These are phyloP conservation scores for Cladosporium sp. DNA, from an alignment of 2,329 filamentous ascomycete genomes.

Conservation along the genomic window DNA sequence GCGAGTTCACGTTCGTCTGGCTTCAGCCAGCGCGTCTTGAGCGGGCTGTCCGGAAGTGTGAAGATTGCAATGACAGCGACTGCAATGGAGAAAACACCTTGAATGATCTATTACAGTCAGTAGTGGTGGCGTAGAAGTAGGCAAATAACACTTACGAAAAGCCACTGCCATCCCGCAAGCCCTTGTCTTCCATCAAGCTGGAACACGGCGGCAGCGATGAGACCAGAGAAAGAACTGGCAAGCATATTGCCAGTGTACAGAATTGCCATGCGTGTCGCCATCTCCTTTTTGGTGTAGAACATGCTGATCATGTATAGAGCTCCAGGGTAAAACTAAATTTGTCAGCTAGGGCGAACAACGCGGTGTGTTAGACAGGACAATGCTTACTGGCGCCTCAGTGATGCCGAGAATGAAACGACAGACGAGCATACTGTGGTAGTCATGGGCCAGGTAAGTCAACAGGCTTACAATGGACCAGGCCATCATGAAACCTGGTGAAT, in stretches of 20 bases:
- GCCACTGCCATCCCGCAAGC: conserved; percentile 9
- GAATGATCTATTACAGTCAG: conserved; percentile 27
- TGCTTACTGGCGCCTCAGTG: conserved; percentile 13
- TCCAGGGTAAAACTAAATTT: conserved; percentile 5
- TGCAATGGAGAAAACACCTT: conserved; percentile 45
- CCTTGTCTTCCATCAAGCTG: conserved; percentile 1
- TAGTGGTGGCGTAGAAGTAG: no score
- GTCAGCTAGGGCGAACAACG: not conserved
- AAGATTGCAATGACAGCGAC: conserved; percentile 55
- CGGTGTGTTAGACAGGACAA: no score
- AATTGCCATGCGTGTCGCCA: conserved; percentile 7
- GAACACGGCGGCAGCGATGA: conserved; percentile 7
- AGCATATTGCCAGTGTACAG: conserved; percentile 9
- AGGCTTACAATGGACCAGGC: conserved; percentile 30
- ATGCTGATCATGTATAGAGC: conserved; percentile 27
- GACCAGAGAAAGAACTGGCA: conserved; percentile 5
- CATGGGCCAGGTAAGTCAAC: conserved; percentile 20
- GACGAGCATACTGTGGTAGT: conserved; percentile 23
- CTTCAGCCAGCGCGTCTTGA: conserved; percentile 37
- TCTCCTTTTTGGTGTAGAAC: conserved; percentile 35
- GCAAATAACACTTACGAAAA: conserved; percentile 10
- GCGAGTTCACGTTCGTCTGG: conserved; percentile 35
- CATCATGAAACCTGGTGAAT: conserved; percentile 16
- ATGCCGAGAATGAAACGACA: conserved; percentile 21
- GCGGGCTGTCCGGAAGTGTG: conserved; percentile 63